Conservation (phyloP, 345 rosid species). For the Ceriops tagal region DNA sequence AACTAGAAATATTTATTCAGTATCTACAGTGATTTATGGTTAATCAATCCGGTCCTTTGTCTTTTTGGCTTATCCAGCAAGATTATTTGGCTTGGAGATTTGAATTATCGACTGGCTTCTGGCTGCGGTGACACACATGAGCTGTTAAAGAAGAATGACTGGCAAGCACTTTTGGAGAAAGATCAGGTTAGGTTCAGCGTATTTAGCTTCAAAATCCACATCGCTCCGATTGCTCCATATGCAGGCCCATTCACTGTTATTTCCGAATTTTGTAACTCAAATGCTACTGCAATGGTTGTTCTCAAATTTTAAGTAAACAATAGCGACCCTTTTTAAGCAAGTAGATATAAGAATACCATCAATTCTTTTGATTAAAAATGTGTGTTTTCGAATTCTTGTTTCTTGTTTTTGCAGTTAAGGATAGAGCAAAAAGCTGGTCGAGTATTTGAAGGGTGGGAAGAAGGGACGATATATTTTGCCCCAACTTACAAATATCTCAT, state of each 20-base stretch:
- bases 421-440: constrained; percentile 73
- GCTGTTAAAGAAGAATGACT: constrained; percentile 51
- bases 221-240: not conserved
- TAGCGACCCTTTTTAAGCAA: too few species aligned
- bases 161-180: constrained; percentile 76
- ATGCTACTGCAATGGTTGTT: too few species aligned
- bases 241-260: too few species aligned
- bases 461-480: constrained; percentile 74
- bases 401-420: constrained; percentile 46
- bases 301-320: too few species aligned
- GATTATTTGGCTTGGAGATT: constrained; percentile 90
- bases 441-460: constrained; percentile 87
- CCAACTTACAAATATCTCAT: constrained; percentile 83
- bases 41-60: not conserved
- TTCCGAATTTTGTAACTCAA: too few species aligned
- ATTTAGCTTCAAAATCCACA: not conserved
- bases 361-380: too few species aligned
- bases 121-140: constrained; percentile 42
- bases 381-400: too few species aligned
- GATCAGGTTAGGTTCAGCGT: constrained; percentile 55
- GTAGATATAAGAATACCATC: too few species aligned
- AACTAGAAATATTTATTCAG: too few species aligned
- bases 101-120: constrained; percentile 75
- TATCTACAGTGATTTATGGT: too few species aligned
- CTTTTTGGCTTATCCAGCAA: constrained; percentile 37